Conservation (phyloP, 2,329 filamentous ascomycete species). For the Atkinsonella hypoxylon region DNA sequence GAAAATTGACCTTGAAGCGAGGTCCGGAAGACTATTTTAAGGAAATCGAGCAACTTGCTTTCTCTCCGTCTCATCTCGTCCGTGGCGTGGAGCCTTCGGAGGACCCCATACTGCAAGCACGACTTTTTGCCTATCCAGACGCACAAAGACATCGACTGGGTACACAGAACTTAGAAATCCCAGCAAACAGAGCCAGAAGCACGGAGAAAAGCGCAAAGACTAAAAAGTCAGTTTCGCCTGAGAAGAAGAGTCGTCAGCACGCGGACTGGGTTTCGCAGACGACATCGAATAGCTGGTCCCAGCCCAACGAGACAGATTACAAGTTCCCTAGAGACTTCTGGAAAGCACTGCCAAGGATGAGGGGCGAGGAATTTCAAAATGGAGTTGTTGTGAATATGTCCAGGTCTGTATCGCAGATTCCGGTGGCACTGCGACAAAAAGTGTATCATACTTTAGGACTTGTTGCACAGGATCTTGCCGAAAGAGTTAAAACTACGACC, state of each 20-base stretch:
- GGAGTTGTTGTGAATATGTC: not conserved
- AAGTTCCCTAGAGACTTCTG: not conserved
- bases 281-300: not conserved
- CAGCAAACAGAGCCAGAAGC: not conserved
- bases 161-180: not conserved
- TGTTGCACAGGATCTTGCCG: not conserved
- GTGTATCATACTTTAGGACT: not conserved
- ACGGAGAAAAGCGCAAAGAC: not conserved
- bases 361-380: conserved; percentile 1
- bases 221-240: not conserved
- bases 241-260: not conserved
- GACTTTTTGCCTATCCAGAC: conserved; percentile 50
- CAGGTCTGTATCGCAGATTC: not conserved
- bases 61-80: conserved; percentile 52
- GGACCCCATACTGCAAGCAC: conserved; percentile 49
- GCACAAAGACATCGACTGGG: conserved; percentile 48
- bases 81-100: conserved; percentile 51
- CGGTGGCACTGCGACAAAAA: not conserved
- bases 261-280: not conserved
- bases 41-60: conserved; percentile 57
- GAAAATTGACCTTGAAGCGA: conserved; percentile 50
- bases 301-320: not conserved
- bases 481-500: not conserved
- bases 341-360: not conserved
- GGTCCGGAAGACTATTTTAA: conserved; percentile 57